phyloP scores from a whole-genome alignment of 169 alveolate species.

The Cystoisospora suis region DNA sequence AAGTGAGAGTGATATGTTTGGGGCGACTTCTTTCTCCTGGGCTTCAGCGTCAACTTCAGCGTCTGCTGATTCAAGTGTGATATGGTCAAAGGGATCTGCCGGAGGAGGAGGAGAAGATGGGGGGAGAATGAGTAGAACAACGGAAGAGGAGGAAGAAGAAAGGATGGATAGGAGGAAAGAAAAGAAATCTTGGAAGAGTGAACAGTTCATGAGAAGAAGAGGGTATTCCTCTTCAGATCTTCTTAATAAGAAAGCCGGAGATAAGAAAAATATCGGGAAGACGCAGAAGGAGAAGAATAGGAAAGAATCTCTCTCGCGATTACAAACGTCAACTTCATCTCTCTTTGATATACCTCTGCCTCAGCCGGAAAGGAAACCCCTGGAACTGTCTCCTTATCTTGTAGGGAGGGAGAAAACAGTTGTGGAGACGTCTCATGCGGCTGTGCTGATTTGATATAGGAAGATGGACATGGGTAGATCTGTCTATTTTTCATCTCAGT shows the following conservation, averaged over 20 bases:
- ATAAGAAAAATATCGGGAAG: not conserved
- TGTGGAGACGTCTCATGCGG: too few relatives aligned
- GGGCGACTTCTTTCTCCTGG: conserved; percentile 21
- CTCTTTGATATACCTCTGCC: conserved; percentile 3
- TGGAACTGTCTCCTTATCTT: conserved; percentile 3
- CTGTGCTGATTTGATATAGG: too few relatives aligned
- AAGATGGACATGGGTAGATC: too few relatives aligned
- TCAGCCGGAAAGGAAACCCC: not conserved
- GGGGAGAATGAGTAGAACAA: not conserved
- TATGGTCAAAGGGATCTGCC: not conserved
- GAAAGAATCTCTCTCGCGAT: not conserved
- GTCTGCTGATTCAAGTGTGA: conserved; percentile 22
- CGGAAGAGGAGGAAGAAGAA: not conserved
- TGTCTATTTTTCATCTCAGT: not conserved
- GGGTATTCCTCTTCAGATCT: not conserved
- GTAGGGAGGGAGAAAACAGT: not conserved
- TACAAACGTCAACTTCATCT: not conserved
- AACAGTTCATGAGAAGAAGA: not conserved
- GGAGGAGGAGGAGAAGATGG: not conserved
- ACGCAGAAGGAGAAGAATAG: not conserved
- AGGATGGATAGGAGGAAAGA: not conserved
- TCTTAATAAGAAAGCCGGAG: not conserved
- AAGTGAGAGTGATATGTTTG: too few relatives aligned
- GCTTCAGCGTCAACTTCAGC: conserved; percentile 14
- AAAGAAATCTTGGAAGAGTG: not conserved